Evolutionary conservation across 129 eudicot genomes (phyloP).

Genomic region (Logfia minima): DNA sequence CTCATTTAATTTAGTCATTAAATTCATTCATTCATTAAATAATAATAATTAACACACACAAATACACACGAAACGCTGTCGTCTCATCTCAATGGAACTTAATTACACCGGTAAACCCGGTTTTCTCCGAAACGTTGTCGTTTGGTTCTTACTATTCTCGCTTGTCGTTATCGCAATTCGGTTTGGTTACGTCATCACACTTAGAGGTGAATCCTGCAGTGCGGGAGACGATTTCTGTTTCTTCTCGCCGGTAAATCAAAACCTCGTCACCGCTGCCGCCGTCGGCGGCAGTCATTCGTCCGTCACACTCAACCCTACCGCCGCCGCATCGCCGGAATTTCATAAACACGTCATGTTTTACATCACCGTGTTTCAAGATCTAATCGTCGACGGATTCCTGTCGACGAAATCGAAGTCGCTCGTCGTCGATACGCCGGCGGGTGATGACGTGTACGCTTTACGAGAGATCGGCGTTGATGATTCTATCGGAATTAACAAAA

Average conservation of each 20-base stretch:
- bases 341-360: constrained; percentile 54
- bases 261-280: constrained; percentile 39
- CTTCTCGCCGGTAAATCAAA: constrained; percentile 58
- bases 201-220: constrained; percentile 79
- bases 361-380: constrained; percentile 70
- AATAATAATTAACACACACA: neutral
- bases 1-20: neutral
- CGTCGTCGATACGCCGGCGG: constrained; percentile 57
- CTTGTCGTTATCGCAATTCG: constrained; percentile 57
- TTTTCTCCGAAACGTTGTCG: constrained; percentile 58
- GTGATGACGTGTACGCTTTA: constrained; percentile 68
- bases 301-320: constrained; percentile 24
- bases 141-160: constrained; percentile 46
- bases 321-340: constrained; percentile 37
- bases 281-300: constrained; percentile 35
- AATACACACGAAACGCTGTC: neutral
- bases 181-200: constrained; percentile 70
- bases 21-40: neutral
- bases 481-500: constrained; percentile 55
- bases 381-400: constrained; percentile 59
- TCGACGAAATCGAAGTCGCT: constrained; percentile 60
- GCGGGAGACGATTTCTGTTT: constrained; percentile 76
- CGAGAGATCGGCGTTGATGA: constrained; percentile 71
- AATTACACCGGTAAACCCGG: constrained; percentile 41
- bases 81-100: constrained; percentile 42